Base-by-base conservation (phyloP, 179 eudicot species). In the Vitellaria paradoxa region DNA sequence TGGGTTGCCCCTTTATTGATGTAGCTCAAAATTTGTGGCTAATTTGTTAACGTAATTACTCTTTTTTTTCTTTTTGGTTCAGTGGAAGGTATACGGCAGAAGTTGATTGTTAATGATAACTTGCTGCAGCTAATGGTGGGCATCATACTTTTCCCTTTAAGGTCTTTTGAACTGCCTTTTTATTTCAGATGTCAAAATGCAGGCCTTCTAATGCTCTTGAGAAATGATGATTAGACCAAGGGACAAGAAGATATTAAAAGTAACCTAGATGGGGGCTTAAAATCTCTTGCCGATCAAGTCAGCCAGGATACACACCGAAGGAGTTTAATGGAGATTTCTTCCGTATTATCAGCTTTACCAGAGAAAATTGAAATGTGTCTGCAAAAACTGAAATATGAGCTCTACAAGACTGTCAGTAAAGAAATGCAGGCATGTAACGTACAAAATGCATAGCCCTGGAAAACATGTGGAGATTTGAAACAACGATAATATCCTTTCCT, bases 31-130 rank as follows among this genome's bases (percentile, higher is more conserved):
- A 40, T 4, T 76, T 76, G 56, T 77, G 23, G 15, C 75, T 40
- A 40, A 30, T 9, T 18, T 18, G 64, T 30, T 72, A 10, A 4
- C 37, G 12, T 72, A 9, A 56, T 30, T 30, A 30, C 37, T 42
- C 5, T 17, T 20, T 21, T 60, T 14, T 55, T 21, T 60, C 7
- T 55, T 56, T 14, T 72, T 26, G n/a, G 9, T 47, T 80, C 88
- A 96, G 99, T 87, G 87, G 94, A 93, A 83, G 85, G 88, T 59
- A 68, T 91, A 74, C 91, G 94, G 74, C 97, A 91, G 87, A 96
- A 96, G 85, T 76, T 88, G 79, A 86, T 84, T 62, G 80, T 80
- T 76, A 88, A 87, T 37, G 97, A 91, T 75, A 88, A 86, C 77
- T 81, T 87, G 30, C 82, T 91, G 78, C 98, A 88, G 78, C 80